These are phyloP conservation scores for Acaromyces ingoldii DNA, from an alignment of 1,284 basidiomycete genomes.

Conservation along the genomic window DNA sequence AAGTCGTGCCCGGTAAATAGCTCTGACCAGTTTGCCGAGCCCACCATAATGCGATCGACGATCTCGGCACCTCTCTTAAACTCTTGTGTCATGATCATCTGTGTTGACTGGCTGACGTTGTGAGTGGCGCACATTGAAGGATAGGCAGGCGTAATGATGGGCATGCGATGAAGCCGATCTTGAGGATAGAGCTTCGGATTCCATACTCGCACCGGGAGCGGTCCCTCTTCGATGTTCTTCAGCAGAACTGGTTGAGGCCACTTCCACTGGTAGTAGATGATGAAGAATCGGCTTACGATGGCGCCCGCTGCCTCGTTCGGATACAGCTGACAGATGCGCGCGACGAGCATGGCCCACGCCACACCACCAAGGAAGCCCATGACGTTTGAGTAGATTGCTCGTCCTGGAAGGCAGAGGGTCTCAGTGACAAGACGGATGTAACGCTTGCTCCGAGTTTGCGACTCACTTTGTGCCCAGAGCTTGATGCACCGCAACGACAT, in stretches of 20 bases:
- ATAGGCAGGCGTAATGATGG: constrained; percentile 99
- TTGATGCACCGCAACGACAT: constrained; percentile 93
- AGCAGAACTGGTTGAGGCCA: constrained; percentile 97
- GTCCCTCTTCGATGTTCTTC: constrained; percentile 86
- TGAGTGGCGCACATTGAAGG: constrained; percentile 99
- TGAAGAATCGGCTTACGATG: constrained; percentile 93
- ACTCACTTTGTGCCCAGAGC: constrained; percentile 75
- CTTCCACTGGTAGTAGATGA: constrained; percentile 93
- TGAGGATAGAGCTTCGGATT: constrained; percentile 93
- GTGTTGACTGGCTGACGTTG: constrained; percentile 91
- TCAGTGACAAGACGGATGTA: no score
- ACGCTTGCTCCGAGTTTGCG: no score
- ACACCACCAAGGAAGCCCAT: constrained; percentile 97
- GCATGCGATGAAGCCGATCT: constrained; percentile 93
- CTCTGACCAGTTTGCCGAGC: constrained; percentile 69
- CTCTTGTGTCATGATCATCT: constrained; percentile 93
- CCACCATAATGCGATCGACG: constrained; percentile 83
- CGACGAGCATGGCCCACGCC: constrained; percentile 96
- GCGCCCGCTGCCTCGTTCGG: constrained; percentile 89
- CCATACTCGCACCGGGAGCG: constrained; percentile 90
- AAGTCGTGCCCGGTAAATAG: constrained; percentile 92
- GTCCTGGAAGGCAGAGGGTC: constrained; percentile 59
- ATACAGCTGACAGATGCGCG: constrained; percentile 96
- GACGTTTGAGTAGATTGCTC: constrained; percentile 97
- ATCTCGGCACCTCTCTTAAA: constrained; percentile 90